Evolutionary conservation across 495 filamentous ascomycete genomes (phyloP).

Genomic region (Amniculicola lignicola): DNA sequence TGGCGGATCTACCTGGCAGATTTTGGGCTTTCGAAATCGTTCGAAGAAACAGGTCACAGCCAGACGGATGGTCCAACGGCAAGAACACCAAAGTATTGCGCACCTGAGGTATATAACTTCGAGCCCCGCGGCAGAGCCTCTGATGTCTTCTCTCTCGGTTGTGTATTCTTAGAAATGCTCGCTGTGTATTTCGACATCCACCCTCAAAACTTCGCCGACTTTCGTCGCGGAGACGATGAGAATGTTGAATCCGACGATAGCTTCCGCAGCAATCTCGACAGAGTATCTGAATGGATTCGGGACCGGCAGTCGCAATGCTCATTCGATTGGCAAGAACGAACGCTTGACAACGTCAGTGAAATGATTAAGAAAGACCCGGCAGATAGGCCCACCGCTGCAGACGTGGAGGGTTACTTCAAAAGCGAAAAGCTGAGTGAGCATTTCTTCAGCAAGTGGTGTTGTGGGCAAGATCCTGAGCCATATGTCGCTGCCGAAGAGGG

Average conservation of each 20-base stretch:
- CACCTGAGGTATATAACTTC: constrained; percentile 13
- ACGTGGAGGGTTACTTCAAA: too few species aligned
- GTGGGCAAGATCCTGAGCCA: too few species aligned
- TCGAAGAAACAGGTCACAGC: constrained; percentile 21
- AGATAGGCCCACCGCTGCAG: too few species aligned
- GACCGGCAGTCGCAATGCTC: too few species aligned
- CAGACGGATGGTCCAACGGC: constrained; percentile 19
- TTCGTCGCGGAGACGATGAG: not conserved
- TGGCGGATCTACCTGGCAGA: constrained; percentile 16
- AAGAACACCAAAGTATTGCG: constrained; percentile 14
- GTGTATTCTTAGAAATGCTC: constrained; percentile 18
- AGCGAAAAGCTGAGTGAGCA: too few species aligned
- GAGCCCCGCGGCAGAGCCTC: constrained; percentile 5
- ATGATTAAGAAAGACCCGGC: too few species aligned
- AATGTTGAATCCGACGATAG: constrained; percentile 7
- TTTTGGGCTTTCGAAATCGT: constrained; percentile 12
- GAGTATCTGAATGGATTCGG: constrained; percentile 29
- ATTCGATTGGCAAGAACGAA: too few species aligned
- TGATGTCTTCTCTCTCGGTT: constrained; percentile 17
- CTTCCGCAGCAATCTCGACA: not conserved
- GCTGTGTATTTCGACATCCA: not conserved
- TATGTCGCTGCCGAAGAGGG: too few species aligned
- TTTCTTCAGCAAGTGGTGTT: too few species aligned
- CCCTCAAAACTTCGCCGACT: constrained; percentile 1
- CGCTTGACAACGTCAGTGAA: too few species aligned